These are phyloP conservation scores for Parastagonospora nodorum DNA, from an alignment of 2,329 filamentous ascomycete genomes.

Conservation along the genomic window DNA sequence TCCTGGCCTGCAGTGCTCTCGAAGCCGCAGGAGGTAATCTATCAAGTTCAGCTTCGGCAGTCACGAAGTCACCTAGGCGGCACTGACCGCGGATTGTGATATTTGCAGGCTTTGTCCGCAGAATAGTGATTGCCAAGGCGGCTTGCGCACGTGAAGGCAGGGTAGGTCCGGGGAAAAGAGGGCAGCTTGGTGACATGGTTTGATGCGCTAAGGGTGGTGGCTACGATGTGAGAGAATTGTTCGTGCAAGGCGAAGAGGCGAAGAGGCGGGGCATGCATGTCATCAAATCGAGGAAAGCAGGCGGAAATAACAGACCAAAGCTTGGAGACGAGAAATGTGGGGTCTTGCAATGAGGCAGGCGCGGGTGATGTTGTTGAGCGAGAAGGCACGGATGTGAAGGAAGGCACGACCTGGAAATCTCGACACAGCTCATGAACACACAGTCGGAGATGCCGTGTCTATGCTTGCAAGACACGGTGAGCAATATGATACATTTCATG, in stretches of 20 bases:
- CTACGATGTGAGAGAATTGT: no score
- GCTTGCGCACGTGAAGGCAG: slow-evolving; percentile 32
- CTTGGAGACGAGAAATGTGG: no score
- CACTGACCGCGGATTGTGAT: slow-evolving; percentile 39
- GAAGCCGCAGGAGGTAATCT: slow-evolving; percentile 44
- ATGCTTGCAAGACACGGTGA: neutral
- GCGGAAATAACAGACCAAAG: no score
- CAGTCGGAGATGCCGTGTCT: neutral
- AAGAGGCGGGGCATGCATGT: no score
- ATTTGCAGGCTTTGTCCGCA: slow-evolving; percentile 46
- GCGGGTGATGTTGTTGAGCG: neutral
- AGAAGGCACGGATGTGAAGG: neutral
- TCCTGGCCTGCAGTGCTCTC: slow-evolving; percentile 38
- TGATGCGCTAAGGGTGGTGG: no score
- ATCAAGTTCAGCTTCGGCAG: slow-evolving; percentile 2
- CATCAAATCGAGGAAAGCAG: no score
- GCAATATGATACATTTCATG: slow-evolving; percentile 14
- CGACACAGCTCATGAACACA: neutral
- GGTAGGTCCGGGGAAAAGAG: neutral
- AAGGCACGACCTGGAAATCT: neutral
- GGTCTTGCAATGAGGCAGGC: no score
- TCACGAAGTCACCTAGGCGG: no score
- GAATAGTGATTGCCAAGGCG: slow-evolving; percentile 43
- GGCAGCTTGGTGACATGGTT: slow-evolving; percentile 9
- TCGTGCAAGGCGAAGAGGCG: no score